phyloP scores from a whole-genome alignment of 1,284 basidiomycete species.

The Ceraceosorus bombacis region DNA sequence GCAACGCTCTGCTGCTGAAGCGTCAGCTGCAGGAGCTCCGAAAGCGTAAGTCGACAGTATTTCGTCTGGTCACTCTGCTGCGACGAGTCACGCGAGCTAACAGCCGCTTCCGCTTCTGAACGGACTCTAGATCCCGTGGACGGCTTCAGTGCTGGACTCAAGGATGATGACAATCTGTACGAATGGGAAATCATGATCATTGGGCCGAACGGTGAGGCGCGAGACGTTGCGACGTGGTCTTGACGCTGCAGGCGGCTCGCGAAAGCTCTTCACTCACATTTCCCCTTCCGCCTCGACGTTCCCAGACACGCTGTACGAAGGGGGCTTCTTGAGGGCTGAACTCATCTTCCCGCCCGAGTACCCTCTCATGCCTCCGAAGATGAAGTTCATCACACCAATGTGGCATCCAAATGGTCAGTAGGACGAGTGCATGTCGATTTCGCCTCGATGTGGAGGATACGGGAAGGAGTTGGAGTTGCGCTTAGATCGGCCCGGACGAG shows the following conservation, averaged over 20 bases:
- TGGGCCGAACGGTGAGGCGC: constrained; percentile 34
- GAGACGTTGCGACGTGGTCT: not conserved
- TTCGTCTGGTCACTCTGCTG: too few species aligned
- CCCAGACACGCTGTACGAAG: constrained; percentile 46
- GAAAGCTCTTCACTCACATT: not conserved
- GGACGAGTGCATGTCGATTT: not conserved
- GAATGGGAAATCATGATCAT: constrained; percentile 50
- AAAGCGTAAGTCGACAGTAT: constrained; percentile 25
- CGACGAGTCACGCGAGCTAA: too few species aligned
- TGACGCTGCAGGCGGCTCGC: not conserved
- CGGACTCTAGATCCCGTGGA: constrained; percentile 35
- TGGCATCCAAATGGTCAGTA: constrained; percentile 91
- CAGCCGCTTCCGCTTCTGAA: too few species aligned
- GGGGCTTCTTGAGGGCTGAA: constrained; percentile 46
- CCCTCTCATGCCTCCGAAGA: constrained; percentile 85
- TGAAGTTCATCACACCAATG: constrained; percentile 91
- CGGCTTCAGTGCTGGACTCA: constrained; percentile 48
- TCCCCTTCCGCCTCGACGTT: not conserved
- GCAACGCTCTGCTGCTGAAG: constrained; percentile 45
- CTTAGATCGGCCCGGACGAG: too few species aligned
- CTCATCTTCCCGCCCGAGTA: constrained; percentile 54
- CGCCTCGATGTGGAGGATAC: not conserved
- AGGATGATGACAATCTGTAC: constrained; percentile 46
- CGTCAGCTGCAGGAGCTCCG: constrained; percentile 45
- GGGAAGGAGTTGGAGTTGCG: too few species aligned